Conservation (phyloP, 495 filamentous ascomycete genomes). For the Penicillium waksmanii region DNA sequence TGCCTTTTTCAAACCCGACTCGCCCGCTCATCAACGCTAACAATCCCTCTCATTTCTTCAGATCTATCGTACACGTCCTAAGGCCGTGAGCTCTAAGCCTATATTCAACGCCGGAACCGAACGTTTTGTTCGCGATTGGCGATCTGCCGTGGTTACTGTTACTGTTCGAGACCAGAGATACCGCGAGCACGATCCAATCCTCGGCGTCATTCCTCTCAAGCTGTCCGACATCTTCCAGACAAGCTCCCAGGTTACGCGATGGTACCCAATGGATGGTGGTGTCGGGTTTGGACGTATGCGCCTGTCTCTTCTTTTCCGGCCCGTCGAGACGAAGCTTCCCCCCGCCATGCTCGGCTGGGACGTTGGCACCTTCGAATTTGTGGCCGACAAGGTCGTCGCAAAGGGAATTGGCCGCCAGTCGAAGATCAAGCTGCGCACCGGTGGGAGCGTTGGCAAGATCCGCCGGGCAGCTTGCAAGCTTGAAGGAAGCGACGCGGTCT, state of each 20-base stretch:
- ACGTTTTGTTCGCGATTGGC: conserved; percentile 93
- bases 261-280: conserved; percentile 71
- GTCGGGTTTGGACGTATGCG: conserved; percentile 84
- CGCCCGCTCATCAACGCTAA: conserved; percentile 2
- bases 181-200: conserved; percentile 90
- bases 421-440: conserved; percentile 79
- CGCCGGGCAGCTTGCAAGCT: conserved; percentile 56
- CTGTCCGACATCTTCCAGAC: conserved; percentile 85
- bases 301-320: conserved; percentile 86
- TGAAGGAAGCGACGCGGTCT: conserved; percentile 66
- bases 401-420: conserved; percentile 58
- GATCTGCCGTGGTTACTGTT: conserved; percentile 81
- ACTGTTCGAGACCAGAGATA: conserved; percentile 86
- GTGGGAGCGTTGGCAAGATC: conserved; percentile 78
- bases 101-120: conserved; percentile 98
- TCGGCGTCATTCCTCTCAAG: conserved; percentile 87
- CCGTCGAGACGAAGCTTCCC: conserved; percentile 80
- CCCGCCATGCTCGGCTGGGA: conserved; percentile 86
- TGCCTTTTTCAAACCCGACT: not conserved
- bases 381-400: conserved; percentile 64
- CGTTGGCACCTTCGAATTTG: conserved; percentile 90
- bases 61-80: conserved; percentile 86
- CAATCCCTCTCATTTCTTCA: conserved; percentile 16
- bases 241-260: conserved; percentile 74
- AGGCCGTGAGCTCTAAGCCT: conserved; percentile 88